Evolutionary conservation across 768 basidiomycete species (phyloP), one percentile per base, ranked within the genome.

Genomic region (Boletellus ananiceps): DNA sequence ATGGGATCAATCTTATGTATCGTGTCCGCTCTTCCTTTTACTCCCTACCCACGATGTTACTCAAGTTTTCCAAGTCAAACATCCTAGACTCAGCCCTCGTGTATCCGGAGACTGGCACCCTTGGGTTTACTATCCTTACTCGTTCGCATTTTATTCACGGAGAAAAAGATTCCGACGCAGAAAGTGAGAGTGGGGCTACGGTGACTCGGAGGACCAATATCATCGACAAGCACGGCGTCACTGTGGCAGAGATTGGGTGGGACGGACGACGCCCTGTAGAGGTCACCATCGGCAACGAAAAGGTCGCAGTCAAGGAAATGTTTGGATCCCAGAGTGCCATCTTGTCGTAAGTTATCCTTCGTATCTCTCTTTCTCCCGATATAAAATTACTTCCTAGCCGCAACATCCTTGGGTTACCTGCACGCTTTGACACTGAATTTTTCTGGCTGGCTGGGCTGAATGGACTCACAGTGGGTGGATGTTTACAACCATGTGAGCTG

Each of bases 361-460:
- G 5, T 31, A 49, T 21, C n/a, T 18, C 19, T 41, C n/a, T 27
- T 29, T 41, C 32, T 32, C 32, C 46, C 29, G 33, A 56, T 8
- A 21, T 50, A 12, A n/a, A 36, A 45, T 8, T 15, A 1, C 9
- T 29, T 25, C 25, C 31, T 44, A 83, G 81, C 62, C 75, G 74
- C n/a, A 81, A 82, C 57, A 66, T 77, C 25, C 75, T 83, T n/a
- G 73, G 74, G 18, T 71, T 83, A 41, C 80, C 80, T 16, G 80
- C 80, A 8, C 76, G 81, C n/a, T 83, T 83, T 52, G 79, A 82
- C 52, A 74, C 80, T 2, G 77, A 81, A 55, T 79, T 74, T 51
- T 68, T 81, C 33, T 83, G 82, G 82, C 73, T 73, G 38, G 81
- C 79, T 12, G 78, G 77, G n/a, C 65, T 75, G 0, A 69, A 78